These are phyloP conservation scores for Acidiella bohemica DNA, from an alignment of 495 filamentous ascomycete genomes.

Conservation along the genomic window DNA sequence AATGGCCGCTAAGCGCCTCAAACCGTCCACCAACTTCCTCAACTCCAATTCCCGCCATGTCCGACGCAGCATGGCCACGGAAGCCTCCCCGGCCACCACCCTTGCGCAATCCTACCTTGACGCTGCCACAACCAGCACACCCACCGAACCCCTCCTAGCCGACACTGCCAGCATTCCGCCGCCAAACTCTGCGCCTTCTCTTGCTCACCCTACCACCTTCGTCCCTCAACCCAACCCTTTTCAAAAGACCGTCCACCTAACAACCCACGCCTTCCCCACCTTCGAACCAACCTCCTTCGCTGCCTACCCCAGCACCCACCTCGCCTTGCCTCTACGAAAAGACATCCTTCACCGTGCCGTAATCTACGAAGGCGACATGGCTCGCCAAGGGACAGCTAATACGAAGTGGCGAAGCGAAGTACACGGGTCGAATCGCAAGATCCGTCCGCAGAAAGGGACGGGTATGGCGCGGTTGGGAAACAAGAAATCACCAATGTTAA, in stretches of 20 bases:
- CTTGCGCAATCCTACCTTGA: constrained; percentile 27
- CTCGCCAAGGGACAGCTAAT: constrained; percentile 74
- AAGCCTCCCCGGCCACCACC: constrained; percentile 42
- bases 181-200: constrained; percentile 4
- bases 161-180: constrained; percentile 19
- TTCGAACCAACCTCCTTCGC: constrained; percentile 75
- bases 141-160: constrained; percentile 10
- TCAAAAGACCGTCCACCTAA: constrained; percentile 48
- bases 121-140: constrained; percentile 21
- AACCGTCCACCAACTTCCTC: no score
- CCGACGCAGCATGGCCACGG: no score
- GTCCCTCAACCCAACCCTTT: constrained; percentile 28
- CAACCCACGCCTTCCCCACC: constrained; percentile 77
- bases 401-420: constrained; percentile 78
- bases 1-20: no score
- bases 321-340: constrained; percentile 71
- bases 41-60: no score
- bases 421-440: constrained; percentile 62
- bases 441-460: constrained; percentile 71
- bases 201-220: background rate
- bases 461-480: constrained; percentile 68
- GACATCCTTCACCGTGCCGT: constrained; percentile 91
- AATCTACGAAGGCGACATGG: constrained; percentile 79
- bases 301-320: constrained; percentile 64
- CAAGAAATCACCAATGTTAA: constrained; percentile 67